Evolutionary conservation across 2,329 filamentous ascomycete species (phyloP).

Genomic region (Fusarium falciforme): DNA sequence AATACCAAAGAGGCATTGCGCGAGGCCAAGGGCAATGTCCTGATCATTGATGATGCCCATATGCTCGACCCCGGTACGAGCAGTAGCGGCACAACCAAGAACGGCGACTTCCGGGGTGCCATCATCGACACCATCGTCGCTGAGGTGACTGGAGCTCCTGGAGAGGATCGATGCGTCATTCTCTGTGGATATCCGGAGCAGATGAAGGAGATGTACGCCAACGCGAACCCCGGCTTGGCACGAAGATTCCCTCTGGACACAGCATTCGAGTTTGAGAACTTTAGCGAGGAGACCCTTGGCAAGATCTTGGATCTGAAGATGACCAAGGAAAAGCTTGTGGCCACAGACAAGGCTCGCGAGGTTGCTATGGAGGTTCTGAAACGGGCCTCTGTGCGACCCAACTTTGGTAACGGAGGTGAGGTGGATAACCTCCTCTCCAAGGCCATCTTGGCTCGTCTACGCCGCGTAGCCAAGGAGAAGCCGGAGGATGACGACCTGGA

Average conservation of each 20-base stretch:
- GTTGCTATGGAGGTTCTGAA: constrained; percentile 70
- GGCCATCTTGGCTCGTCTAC: constrained; percentile 39
- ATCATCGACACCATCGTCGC: constrained; percentile 82
- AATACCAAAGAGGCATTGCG: constrained; percentile 77
- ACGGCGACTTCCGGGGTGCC: constrained; percentile 65
- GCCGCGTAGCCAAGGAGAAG: constrained; percentile 39
- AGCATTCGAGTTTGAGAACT: constrained; percentile 78
- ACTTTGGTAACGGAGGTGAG: constrained; percentile 82
- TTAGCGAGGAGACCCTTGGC: constrained; percentile 66
- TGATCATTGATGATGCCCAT: constrained; percentile 84
- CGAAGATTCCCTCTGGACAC: constrained; percentile 73
- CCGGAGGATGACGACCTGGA: constrained; percentile 37
- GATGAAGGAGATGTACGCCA: constrained; percentile 78
- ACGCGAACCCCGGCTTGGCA: constrained; percentile 76
- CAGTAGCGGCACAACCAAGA: constrained; percentile 46
- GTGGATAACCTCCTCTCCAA: constrained; percentile 65
- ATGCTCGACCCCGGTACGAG: constrained; percentile 63
- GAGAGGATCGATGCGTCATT: constrained; percentile 79
- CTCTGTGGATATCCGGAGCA: constrained; percentile 77
- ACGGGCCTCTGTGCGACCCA: constrained; percentile 70
- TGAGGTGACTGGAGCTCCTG: constrained; percentile 75
- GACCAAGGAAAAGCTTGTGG: constrained; percentile 63
- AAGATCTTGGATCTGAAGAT: constrained; percentile 75
- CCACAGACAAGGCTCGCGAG: constrained; percentile 63
- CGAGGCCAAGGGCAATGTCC: constrained; percentile 74